phyloP scores from a whole-genome alignment of 768 basidiomycete species.

The Serendipita indica region DNA sequence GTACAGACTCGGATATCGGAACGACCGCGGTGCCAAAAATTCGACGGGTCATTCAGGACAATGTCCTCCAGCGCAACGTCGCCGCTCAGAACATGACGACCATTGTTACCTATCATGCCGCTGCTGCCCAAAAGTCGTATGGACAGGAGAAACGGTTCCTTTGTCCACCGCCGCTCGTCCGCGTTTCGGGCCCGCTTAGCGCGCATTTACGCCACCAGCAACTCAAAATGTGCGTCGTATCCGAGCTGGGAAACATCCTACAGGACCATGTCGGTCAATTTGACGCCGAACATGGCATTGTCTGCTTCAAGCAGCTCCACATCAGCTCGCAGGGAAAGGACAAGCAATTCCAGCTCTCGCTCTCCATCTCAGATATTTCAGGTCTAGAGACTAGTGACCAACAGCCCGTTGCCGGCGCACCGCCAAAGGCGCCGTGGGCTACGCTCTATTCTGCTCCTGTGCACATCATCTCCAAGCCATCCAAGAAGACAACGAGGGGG shows the following conservation, averaged over 20 bases:
- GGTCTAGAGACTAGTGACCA: slow-evolving; percentile 18
- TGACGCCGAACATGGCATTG: slow-evolving; percentile 61
- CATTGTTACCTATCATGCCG: slow-evolving; percentile 78
- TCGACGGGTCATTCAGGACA: not conserved
- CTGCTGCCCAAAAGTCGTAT: slow-evolving; percentile 92
- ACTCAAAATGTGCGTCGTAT: slow-evolving; percentile 73
- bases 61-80: not conserved
- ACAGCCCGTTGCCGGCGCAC: slow-evolving; percentile 14
- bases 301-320: slow-evolving; percentile 84
- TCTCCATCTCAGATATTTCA: slow-evolving; percentile 70
- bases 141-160: slow-evolving; percentile 91
- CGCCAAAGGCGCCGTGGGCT: slow-evolving; percentile 39
- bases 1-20: not conserved
- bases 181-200: slow-evolving; percentile 68
- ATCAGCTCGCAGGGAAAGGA: slow-evolving; percentile 79
- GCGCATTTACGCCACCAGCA: slow-evolving; percentile 72
- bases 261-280: slow-evolving; percentile 73
- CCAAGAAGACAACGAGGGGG: slow-evolving; percentile 91
- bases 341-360: slow-evolving; percentile 75
- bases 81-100: slow-evolving; percentile 57
- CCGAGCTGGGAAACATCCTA: slow-evolving; percentile 67
- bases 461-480: slow-evolving; percentile 91
- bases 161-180: slow-evolving; percentile 84
- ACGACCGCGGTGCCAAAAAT: not conserved
- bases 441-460: slow-evolving; percentile 86